A percentile compares a stretch with the other conserved stretches of the same genome.
Evolutionary conservation across 2,329 filamentous ascomycete genomes (phyloP).

Genomic region (Colletotrichum phormii): DNA sequence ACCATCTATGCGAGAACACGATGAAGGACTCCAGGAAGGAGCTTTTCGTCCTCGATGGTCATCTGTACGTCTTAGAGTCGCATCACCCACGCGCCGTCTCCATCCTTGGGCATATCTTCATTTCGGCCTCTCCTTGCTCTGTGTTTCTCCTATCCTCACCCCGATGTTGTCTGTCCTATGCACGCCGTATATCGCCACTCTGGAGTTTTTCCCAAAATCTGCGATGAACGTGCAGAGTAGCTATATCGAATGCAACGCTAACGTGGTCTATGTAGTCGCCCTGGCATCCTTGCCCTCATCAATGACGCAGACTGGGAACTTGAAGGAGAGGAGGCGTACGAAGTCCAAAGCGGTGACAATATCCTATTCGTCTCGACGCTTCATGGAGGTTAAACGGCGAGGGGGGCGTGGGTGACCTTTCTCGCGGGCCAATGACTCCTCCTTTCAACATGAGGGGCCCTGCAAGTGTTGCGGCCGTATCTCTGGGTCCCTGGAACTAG

Average conservation of each 20-base stretch:
- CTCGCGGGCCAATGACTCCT: constrained; percentile 16
- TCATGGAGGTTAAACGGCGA: constrained; percentile 79
- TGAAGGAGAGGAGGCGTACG: constrained; percentile 92
- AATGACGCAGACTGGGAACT: constrained; percentile 99
- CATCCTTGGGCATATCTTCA: constrained; percentile 25
- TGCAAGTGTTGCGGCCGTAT: constrained; percentile 32
- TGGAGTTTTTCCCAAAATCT: neutral
- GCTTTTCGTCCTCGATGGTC: constrained; percentile 86
- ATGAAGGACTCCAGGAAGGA: constrained; percentile 91
- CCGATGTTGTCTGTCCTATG: neutral
- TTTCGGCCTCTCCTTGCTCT: constrained; percentile 20
- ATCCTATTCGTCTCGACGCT: constrained; percentile 97
- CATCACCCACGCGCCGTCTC: constrained; percentile 30
- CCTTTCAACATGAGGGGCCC: constrained; percentile 9
- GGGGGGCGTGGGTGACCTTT: constrained; percentile 26
- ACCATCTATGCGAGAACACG: constrained; percentile 80
- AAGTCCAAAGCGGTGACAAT: constrained; percentile 84
- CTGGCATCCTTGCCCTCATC: constrained; percentile 94
- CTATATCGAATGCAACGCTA: constrained; percentile 33
- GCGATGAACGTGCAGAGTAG: constrained; percentile 3
- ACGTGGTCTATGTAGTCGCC: constrained; percentile 70
- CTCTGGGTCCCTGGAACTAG: constrained; percentile 22
- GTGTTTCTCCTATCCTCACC: constrained; percentile 36
- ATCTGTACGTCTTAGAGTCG: constrained; percentile 75
- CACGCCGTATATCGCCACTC: constrained; percentile 27